phyloP scores from a whole-genome alignment of 225 moss, liverwort and hornwort species.

The Climacium dendroides region DNA sequence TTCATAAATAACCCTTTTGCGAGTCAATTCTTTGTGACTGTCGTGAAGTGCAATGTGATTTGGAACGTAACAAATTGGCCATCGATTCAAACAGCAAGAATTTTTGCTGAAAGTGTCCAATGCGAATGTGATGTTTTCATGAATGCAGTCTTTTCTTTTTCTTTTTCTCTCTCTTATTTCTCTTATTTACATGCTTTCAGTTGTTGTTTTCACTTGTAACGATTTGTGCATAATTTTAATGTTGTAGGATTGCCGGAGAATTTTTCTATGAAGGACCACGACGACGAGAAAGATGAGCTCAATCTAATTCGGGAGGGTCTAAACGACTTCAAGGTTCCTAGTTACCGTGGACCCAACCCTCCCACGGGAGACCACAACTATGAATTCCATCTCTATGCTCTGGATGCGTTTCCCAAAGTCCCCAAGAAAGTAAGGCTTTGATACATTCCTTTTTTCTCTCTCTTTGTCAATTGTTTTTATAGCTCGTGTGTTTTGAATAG shows the following conservation, averaged over 20 bases:
- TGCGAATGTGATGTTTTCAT: background rate
- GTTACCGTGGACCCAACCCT: constrained; percentile 49
- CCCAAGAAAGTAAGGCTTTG: constrained; percentile 39
- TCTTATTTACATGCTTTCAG: background rate
- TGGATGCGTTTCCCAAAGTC: constrained; percentile 53
- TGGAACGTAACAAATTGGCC: background rate
- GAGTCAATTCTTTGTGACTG: background rate
- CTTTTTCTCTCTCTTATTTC: too few relatives aligned
- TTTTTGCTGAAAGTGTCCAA: background rate
- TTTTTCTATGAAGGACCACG: constrained; percentile 31
- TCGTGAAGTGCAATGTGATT: background rate
- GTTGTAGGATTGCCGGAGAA: constrained; percentile 41
- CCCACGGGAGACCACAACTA: constrained; percentile 33
- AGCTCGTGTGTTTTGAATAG: background rate
- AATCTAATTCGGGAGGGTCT: constrained; percentile 58
- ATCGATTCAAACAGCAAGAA: background rate
- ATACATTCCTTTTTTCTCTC: background rate
- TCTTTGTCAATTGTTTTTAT: background rate
- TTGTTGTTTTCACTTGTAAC: too few relatives aligned
- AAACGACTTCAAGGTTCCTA: constrained; percentile 51
- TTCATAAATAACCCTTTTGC: background rate
- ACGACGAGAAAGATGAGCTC: constrained; percentile 24
- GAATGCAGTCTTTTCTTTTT: background rate
- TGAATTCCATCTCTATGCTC: constrained; percentile 49
- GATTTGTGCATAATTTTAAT: background rate